phyloP scores from a whole-genome alignment of 2,329 filamentous ascomycete genomes.

The Aspergillus fructus region DNA sequence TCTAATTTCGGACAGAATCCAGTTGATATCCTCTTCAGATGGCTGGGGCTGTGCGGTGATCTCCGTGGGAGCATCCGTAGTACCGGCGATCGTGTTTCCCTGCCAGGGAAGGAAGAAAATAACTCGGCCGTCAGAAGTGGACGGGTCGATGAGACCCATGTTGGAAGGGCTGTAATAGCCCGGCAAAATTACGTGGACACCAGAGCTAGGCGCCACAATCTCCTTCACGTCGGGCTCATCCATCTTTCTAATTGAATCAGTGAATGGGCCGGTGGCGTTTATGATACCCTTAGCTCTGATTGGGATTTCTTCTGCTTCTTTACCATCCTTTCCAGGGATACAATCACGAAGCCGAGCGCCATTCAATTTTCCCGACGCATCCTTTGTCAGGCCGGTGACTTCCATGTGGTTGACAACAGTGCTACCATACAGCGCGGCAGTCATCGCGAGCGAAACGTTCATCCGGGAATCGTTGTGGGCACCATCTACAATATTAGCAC shows the following conservation, averaged over 20 bases:
- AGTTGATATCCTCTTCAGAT: conserved; percentile 80
- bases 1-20: conserved; percentile 81
- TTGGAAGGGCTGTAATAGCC: conserved; percentile 82
- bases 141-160: conserved; percentile 85
- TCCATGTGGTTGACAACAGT: conserved; percentile 83
- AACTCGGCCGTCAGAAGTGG: conserved; percentile 82
- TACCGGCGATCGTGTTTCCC: conserved; percentile 87
- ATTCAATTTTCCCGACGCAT: conserved; percentile 68
- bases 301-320: conserved; percentile 62
- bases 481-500: conserved; percentile 57
- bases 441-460: conserved; percentile 87
- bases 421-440: conserved; percentile 79
- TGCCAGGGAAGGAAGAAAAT: conserved; percentile 95
- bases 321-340: conserved; percentile 64
- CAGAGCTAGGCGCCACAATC: conserved; percentile 81
- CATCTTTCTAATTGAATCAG: conserved; percentile 80
- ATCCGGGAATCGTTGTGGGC: conserved; percentile 90
- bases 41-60: conserved; percentile 74
- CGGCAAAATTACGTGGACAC: conserved; percentile 82
- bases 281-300: conserved; percentile 79
- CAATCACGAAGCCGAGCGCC: conserved; percentile 73
- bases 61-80: conserved; percentile 74
- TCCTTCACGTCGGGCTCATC: conserved; percentile 71
- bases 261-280: conserved; percentile 87
- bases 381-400: conserved; percentile 74